phyloP scores from a whole-genome alignment of 1,139 yeast genomes.

The Meyerozyma guilliermondii region DNA sequence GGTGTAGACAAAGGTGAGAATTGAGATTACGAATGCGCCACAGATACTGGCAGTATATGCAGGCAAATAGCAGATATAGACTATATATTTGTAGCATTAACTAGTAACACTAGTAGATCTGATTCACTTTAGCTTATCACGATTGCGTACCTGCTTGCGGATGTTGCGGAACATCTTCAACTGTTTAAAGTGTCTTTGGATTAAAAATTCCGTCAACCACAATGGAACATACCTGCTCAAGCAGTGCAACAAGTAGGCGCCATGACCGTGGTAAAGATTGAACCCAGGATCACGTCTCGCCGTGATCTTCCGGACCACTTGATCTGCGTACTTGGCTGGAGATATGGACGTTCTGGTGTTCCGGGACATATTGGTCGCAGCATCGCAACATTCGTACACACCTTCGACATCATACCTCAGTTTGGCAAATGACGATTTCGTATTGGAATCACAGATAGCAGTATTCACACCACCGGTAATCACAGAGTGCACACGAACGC shows the following conservation, averaged over 20 bases:
- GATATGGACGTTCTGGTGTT: conserved; percentile 15
- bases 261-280: conserved; percentile 26
- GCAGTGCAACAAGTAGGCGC: conserved; percentile 19
- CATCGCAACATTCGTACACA: conserved; percentile 19
- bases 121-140: neutral
- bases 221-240: conserved; percentile 23
- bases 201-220: conserved; percentile 22
- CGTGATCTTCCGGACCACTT: conserved; percentile 21
- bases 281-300: conserved; percentile 19
- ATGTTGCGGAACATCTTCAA: conserved; percentile 13
- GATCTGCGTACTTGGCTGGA: conserved; percentile 26
- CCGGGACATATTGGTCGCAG: conserved; percentile 25
- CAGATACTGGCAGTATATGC: neutral
- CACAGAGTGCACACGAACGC: conserved; percentile 31
- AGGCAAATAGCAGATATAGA: neutral
- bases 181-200: conserved; percentile 29
- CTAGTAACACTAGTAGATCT: neutral
- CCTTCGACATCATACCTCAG: conserved; percentile 28
- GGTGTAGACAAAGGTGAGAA: neutral
- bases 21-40: neutral
- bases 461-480: conserved; percentile 40
- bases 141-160: neutral
- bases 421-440: conserved; percentile 8
- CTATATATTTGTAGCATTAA: neutral
- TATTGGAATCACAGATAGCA: conserved; percentile 20